Percentiles rank a stretch among this genome's conserved stretches.
Evolutionary conservation across 78 protist genomes (phyloP).

Genomic region (Trichosphaerium sp.): DNA sequence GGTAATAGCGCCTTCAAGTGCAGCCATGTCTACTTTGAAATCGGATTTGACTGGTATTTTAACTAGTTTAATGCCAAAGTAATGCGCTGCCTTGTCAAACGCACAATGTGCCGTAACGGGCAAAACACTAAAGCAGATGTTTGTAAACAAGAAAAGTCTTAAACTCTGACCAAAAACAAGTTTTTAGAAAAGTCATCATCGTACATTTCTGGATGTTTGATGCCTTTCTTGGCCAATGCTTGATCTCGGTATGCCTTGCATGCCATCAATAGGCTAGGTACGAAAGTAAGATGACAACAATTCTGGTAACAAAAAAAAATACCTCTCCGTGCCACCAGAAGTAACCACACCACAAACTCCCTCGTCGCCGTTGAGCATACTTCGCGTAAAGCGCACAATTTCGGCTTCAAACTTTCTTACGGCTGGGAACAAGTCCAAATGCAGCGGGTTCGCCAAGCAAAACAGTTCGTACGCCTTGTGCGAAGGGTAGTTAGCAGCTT

Average conservation of each 20-base stretch:
- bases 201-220: background rate
- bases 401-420: conserved; percentile 23
- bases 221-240: background rate
- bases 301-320: too few relatives aligned
- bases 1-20: background rate
- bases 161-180: background rate
- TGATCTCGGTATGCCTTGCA: conserved; percentile 27
- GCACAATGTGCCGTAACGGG: conserved; percentile 41
- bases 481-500: too few relatives aligned
- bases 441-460: conserved; percentile 33
- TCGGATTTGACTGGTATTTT: background rate
- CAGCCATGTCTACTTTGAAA: background rate
- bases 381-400: background rate
- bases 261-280: conserved; percentile 46
- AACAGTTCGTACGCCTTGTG: too few relatives aligned
- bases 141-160: background rate
- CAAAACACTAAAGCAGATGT: too few relatives aligned
- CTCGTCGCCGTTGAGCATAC: background rate
- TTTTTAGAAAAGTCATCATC: background rate
- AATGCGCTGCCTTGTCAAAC: conserved; percentile 44
- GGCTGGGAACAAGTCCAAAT: conserved; percentile 27
- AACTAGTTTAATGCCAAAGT: conserved; percentile 12
- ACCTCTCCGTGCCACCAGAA: conserved; percentile 66
- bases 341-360: conserved; percentile 40
- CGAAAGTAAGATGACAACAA: too few relatives aligned